Evolutionary conservation across 768 basidiomycete genomes (phyloP), one percentile per base, ranked within the genome.

Genomic region (Leccinum longicurvipes): DNA sequence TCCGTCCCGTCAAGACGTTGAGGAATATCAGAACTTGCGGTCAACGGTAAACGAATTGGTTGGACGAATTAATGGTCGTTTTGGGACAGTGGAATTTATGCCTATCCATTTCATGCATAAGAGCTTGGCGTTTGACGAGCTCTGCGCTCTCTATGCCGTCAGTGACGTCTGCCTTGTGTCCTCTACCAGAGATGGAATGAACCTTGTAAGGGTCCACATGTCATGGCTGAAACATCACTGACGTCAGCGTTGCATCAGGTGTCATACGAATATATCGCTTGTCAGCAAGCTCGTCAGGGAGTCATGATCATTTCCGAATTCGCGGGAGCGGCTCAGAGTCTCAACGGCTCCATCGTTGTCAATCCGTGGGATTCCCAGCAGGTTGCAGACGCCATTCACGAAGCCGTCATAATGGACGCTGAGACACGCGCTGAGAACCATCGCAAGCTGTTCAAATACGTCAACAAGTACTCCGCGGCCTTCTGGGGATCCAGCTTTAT

Each of bases 71-170:
- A 99, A 99, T 69, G 97, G 97, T 8, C 89, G 94, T 9, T 99
- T 99, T 66, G 97, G 97, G 28, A 98, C 97, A 1, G 94, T 98
- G 67, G 97, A 99, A 64, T 98, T 96, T 71, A 97, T 98, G 93
- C 97, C 97, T 6, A 98, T 99, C 57, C 97, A 98, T 73, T 98
- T 97, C 73, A 93, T 98, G 92, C 96, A 98, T 81, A 95, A 95
- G 74, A 89, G 86, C 60, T 77, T 98, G 51, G 75, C 85, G 0
- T 95, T 98, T 67, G 92, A 97, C 68, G 97, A 99, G 68, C 82
- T 99, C 8, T 95, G 93, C 56, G 97, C 97, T n/a, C 81, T 99
- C 53, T 99, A 98, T 68, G 93, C 96, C 21, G 82, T 98, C 64
- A 92, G 91, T 67, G 97, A 98, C 67, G 96, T 95, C 32, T 98